Evolutionary conservation across 2,329 filamentous ascomycete genomes (phyloP), one percentile per base, ranked within the genome.

Genomic region (Arthroderma uncinatum): DNA sequence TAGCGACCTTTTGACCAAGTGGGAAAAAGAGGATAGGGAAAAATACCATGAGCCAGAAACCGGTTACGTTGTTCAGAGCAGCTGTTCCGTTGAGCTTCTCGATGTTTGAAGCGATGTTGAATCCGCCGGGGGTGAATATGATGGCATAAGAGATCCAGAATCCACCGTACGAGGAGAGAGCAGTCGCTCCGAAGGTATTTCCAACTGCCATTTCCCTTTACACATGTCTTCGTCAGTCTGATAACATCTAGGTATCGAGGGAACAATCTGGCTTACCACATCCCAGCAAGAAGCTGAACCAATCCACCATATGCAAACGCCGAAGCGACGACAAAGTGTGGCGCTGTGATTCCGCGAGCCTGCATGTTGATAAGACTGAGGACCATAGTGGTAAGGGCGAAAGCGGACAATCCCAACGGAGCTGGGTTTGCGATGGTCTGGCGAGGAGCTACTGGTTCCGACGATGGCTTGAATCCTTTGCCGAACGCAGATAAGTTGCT

Each of bases 141-240:
- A 91, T 84, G 61, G 77, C 87, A 65, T 88, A 86, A 10, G 78
- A 77, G 66, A 92, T 81, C 88, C 88, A 92, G 79, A 92, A 92
- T 61, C 87, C 87, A 64, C 88, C 87, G 67, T 88, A 92, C 0
- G 87, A 91, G 8, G 86, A 87, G 58, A 92, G 75, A 19, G 87
- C 86, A 23, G 87, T 91, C 55, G 86, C 87, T 78, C 87, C 87
- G 63, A 92, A 91, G 9, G 88, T 92, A 78, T 92, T 92, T 58
- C 87, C 87, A n/a, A 88, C 79, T 36, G 87, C 86, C 82, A 92
- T 88, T 75, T 92, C 87, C 86, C 86, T 89, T 40, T 14, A 12
- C 8, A 36, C 54, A 47, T 3, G 14, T 34, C 19, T 42, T n/a
- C 12, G n/a, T 53, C 14, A 36, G 21, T 37, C 36, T 23, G 53